phyloP scores from a whole-genome alignment of 345 rosid species.

The Gossypium thurberi region DNA sequence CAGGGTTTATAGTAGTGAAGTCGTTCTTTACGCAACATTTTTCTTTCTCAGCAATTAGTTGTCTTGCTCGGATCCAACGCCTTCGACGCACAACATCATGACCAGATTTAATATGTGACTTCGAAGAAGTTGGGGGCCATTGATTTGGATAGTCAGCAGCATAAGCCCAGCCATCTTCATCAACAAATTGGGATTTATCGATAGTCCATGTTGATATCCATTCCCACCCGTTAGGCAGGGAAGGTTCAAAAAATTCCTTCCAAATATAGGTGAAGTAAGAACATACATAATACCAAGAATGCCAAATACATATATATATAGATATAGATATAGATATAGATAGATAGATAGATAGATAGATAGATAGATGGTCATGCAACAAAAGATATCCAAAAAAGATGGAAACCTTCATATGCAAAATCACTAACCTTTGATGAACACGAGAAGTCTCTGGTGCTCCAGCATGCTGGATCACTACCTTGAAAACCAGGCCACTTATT shows the following conservation, averaged over 20 bases:
- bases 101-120: conserved; percentile 29
- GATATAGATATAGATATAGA: neutral
- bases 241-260: conserved; percentile 54
- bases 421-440: conserved; percentile 44
- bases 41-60: conserved; percentile 24
- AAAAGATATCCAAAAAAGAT: neutral
- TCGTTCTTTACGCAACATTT: conserved; percentile 14
- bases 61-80: conserved; percentile 55
- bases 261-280: conserved; percentile 15
- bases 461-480: conserved; percentile 36
- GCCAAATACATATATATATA: neutral
- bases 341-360: neutral
- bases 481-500: conserved; percentile 33
- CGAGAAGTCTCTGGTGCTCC: conserved; percentile 59
- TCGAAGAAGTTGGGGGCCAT: conserved; percentile 47
- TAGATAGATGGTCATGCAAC: neutral
- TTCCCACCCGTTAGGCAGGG: conserved; percentile 52
- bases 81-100: conserved; percentile 41
- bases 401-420: conserved; percentile 5
- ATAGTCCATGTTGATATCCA: conserved; percentile 60
- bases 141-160: conserved; percentile 40
- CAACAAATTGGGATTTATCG: conserved; percentile 47
- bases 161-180: conserved; percentile 59
- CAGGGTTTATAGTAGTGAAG: conserved; percentile 42
- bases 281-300: neutral